Percentiles rank a stretch among this genome's conserved stretches.
Conservation (phyloP, 495 filamentous ascomycete genomes). For the Talaromyces proteolyticus region DNA sequence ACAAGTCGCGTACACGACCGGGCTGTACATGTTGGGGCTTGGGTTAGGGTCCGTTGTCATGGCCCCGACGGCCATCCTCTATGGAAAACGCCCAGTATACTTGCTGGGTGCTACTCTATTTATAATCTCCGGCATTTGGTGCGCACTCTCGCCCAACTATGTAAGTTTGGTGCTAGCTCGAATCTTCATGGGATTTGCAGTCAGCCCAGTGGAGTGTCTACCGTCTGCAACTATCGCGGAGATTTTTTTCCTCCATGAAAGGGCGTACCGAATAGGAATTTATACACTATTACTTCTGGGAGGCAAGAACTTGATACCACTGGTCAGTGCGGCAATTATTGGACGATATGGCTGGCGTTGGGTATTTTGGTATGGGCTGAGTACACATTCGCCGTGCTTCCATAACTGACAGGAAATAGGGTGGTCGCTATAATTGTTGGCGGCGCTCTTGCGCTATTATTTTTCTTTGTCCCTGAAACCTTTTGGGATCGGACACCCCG, state of each 20-base stretch:
- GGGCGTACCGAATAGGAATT: conserved; percentile 91
- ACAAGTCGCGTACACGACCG: conserved; percentile 81
- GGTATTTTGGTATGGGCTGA: conserved; percentile 70
- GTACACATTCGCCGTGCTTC: background rate
- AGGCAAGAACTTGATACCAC: conserved; percentile 87
- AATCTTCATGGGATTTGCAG: conserved; percentile 80
- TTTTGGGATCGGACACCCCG: conserved; percentile 89
- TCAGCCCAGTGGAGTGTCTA: conserved; percentile 89
- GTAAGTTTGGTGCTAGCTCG: conserved; percentile 74
- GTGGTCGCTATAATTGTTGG: conserved; percentile 82
- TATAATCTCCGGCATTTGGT: conserved; percentile 76
- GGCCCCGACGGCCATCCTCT: conserved; percentile 88
- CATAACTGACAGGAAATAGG: conserved; percentile 31
- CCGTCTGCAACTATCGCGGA: conserved; percentile 94
- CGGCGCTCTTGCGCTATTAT: conserved; percentile 65
- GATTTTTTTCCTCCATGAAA: conserved; percentile 93
- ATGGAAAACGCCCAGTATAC: conserved; percentile 88
- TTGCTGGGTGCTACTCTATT: conserved; percentile 72
- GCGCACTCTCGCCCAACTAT: conserved; percentile 75
- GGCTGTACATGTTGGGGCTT: conserved; percentile 92
- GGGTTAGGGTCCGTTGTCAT: conserved; percentile 78
- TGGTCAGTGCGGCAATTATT: conserved; percentile 86
- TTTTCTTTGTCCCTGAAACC: conserved; percentile 91
- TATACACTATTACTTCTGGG: conserved; percentile 87
- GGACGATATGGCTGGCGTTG: conserved; percentile 77